Evolutionary conservation across 2,329 filamentous ascomycete species (phyloP).

Genomic region (Clonostachys sp.): DNA sequence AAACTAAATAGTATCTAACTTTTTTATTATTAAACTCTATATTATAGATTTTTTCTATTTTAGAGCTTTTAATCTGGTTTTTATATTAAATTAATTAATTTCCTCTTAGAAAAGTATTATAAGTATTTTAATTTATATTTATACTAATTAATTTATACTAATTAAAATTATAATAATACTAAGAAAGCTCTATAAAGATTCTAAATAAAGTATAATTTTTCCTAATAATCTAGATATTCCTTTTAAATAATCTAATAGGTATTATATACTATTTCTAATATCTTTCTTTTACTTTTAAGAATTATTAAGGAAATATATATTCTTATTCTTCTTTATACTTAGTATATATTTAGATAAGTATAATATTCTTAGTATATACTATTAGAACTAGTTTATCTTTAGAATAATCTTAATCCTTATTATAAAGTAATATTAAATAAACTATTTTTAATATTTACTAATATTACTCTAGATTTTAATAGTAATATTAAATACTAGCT

Average conservation of each 20-base stretch:
- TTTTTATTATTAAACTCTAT: slow-evolving; percentile 4
- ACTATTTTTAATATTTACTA: too few species aligned
- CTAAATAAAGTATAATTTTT: neutral
- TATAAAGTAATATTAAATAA: too few species aligned
- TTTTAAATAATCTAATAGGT: neutral
- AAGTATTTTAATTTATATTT: neutral
- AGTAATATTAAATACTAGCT: too few species aligned
- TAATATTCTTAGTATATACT: too few species aligned
- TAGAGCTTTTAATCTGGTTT: neutral
- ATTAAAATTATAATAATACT: neutral
- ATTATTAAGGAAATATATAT: neutral
- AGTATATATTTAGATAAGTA: neutral
- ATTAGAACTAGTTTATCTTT: too few species aligned
- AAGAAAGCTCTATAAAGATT: slow-evolving; percentile 1
- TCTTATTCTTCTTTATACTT: neutral
- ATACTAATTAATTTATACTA: neutral
- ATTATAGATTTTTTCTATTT: neutral
- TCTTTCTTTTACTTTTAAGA: neutral
- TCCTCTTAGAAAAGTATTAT: neutral
- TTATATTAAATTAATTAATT: slow-evolving; percentile 2
- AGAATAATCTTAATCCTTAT: too few species aligned
- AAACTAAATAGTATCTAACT: neutral
- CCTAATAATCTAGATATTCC: neutral
- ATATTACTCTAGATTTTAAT: too few species aligned
- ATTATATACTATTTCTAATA: neutral